phyloP scores from a whole-genome alignment of 306 rosid species.

The Quercus parvula region DNA sequence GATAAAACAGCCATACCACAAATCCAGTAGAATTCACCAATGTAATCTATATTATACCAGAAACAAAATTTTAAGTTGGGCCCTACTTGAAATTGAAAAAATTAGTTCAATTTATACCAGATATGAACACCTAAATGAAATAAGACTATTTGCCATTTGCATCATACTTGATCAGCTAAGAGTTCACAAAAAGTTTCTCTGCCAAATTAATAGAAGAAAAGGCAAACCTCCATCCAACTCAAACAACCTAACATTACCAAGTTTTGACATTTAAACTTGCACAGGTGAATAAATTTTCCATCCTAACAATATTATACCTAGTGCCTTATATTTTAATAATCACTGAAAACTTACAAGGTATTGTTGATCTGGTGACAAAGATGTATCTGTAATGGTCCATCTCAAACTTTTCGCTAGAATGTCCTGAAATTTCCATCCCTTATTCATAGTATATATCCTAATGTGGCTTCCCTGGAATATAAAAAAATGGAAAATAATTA shows the following conservation, averaged over 20 bases:
- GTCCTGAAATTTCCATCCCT: constrained; percentile 75
- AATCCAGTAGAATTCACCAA: background rate
- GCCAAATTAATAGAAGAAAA: background rate
- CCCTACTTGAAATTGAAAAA: background rate
- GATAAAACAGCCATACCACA: background rate
- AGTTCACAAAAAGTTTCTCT: background rate
- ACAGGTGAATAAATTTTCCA: background rate
- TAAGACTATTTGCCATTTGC: background rate
- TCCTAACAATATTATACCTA: background rate
- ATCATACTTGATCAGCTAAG: background rate
- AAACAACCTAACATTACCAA: no score
- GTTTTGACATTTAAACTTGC: no score
- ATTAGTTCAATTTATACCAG: background rate
- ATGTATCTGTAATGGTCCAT: constrained; percentile 92
- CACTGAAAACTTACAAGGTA: constrained; percentile 66
- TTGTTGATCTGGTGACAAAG: constrained; percentile 72
- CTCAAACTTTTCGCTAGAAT: constrained; percentile 71
- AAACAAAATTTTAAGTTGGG: background rate
- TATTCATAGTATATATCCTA: constrained; percentile 74
- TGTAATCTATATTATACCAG: background rate
- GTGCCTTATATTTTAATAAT: background rate
- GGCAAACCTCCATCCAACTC: constrained; percentile 11
- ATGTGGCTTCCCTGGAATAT: constrained; percentile 72
- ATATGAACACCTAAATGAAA: background rate
- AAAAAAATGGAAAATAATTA: background rate